Base-by-base conservation (phyloP, 1,139 yeast species). In the Suhomyces wounanorum region DNA sequence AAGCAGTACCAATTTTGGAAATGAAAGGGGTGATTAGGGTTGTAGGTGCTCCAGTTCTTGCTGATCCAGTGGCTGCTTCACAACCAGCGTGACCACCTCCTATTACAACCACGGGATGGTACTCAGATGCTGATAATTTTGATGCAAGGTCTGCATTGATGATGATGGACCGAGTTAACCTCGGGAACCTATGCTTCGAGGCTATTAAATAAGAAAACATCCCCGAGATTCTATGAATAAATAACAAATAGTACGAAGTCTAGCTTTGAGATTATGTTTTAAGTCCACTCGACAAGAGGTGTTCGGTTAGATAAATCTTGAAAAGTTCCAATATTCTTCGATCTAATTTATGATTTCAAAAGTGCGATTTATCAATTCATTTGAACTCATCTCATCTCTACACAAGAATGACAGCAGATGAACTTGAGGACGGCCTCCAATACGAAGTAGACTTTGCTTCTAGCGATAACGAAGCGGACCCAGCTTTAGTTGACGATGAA, bases 21-120 rank as follows among this genome's bases (percentile, higher is more conserved):
- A 83, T 66, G 47, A 75, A 77, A 0, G 97, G 99, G 0, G 99
- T 94, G 2, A 95, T 77, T 30, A 95, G 74, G 1, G 87, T 72
- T 0, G 98, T 89, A 2, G 64, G 57, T 1, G 87, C 79, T 0
- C 98, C 97, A 0, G 89, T 67, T 55, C 99, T 76, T 1, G 98
- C 96, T 0, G 96, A 78, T 0, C 95, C 99, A 0, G 97, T 80
- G 2, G 97, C 95, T 0, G 99, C 99, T 68, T 95, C 99, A 60
- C 96, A 87, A 3, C 99, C 99, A 37, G 99, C 99, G 71, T 95
- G 99, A 0, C 99, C 99, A 10, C 96, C 99, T 3, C 99, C 99
- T 23, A 95, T 83, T 3, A 95, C 94, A 1, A 94, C 79, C 0
- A 92, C 97, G 1, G 94, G 92, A 47, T 56, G 63, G 30, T 37